These are phyloP conservation scores for Penicillium sp. DNA, from an alignment of 2,329 filamentous ascomycete species.

Conservation along the genomic window DNA sequence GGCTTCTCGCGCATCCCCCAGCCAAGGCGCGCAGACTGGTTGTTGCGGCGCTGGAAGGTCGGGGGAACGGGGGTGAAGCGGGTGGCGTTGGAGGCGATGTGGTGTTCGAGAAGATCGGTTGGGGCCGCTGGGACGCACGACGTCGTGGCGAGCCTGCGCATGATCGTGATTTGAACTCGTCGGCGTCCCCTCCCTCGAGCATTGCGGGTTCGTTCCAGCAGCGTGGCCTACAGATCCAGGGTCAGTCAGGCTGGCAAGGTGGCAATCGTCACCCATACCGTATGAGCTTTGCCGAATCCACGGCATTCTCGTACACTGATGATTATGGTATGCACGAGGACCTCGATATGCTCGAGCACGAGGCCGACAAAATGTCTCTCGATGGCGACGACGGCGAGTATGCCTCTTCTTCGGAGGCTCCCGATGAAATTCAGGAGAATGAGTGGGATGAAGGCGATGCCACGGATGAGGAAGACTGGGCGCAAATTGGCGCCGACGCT, in stretches of 20 bases:
- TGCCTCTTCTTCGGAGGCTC: conserved; percentile 72
- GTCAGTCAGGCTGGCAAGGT: conserved; percentile 34
- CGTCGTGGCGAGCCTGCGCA: conserved; percentile 61
- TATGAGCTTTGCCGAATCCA: conserved; percentile 68
- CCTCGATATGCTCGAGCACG: conserved; percentile 72
- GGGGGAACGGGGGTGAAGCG: conserved; percentile 56
- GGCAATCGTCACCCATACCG: conserved; percentile 47
- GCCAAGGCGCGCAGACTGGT: conserved; percentile 88
- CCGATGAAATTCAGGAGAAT: conserved; percentile 64
- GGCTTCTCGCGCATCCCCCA: conserved; percentile 84
- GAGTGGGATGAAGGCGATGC: conserved; percentile 82
- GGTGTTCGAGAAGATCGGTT: conserved; percentile 88
- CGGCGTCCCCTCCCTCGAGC: conserved; percentile 56
- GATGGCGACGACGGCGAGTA: conserved; percentile 65
- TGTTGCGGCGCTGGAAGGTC: conserved; percentile 85
- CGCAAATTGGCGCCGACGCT: conserved; percentile 79
- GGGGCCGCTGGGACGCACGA: conserved; percentile 92
- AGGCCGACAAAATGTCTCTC: conserved; percentile 93
- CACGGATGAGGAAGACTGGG: conserved; percentile 97
- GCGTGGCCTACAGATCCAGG: conserved; percentile 50
- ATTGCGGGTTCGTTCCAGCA: conserved; percentile 47
- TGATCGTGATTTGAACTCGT: conserved; percentile 35
- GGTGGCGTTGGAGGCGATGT: conserved; percentile 58
- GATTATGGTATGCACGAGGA: conserved; percentile 61
- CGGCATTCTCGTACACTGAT: conserved; percentile 69